phyloP scores from a whole-genome alignment of 805 yeast species.

The Metschnikowia sp. region DNA sequence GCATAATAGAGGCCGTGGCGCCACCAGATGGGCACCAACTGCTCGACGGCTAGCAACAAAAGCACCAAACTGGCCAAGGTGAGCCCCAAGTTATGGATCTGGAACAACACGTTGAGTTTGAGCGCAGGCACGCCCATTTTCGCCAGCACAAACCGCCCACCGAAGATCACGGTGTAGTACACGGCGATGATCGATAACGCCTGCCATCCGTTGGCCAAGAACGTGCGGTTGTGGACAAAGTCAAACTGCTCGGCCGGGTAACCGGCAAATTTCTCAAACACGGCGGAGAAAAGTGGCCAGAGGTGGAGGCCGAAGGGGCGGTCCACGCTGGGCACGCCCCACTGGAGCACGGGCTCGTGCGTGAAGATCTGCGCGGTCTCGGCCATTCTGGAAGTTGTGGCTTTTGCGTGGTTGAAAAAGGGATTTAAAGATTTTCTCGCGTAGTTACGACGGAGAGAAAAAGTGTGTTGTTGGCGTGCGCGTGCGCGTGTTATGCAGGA shows the following conservation, averaged over 20 bases:
- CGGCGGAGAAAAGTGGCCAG: conserved; percentile 64
- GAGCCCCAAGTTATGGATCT: conserved; percentile 76
- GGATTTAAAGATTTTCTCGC: neutral
- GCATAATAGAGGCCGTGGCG: conserved; percentile 79
- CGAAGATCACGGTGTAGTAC: conserved; percentile 45
- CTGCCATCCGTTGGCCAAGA: conserved; percentile 61
- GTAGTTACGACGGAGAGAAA: neutral
- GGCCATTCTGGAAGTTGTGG: conserved; percentile 4
- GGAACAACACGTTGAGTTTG: conserved; percentile 73
- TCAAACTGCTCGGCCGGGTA: conserved; percentile 64
- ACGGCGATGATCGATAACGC: conserved; percentile 42
- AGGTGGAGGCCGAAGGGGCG: conserved; percentile 56
- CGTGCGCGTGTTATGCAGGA: neutral
- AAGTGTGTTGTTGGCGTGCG: neutral
- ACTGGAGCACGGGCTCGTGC: conserved; percentile 23
- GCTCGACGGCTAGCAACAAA: conserved; percentile 74
- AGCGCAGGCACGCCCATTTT: conserved; percentile 55
- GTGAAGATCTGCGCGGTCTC: conserved; percentile 9
- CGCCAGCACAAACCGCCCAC: conserved; percentile 69
- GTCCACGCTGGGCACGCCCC: conserved; percentile 35
- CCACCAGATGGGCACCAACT: conserved; percentile 72
- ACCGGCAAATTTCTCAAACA: conserved; percentile 44
- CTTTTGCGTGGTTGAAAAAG: too few relatives aligned
- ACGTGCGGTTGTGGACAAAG: conserved; percentile 63
- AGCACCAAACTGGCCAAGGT: conserved; percentile 66